phyloP scores from a whole-genome alignment of 139 green algal species.

The Microglena sp. region DNA sequence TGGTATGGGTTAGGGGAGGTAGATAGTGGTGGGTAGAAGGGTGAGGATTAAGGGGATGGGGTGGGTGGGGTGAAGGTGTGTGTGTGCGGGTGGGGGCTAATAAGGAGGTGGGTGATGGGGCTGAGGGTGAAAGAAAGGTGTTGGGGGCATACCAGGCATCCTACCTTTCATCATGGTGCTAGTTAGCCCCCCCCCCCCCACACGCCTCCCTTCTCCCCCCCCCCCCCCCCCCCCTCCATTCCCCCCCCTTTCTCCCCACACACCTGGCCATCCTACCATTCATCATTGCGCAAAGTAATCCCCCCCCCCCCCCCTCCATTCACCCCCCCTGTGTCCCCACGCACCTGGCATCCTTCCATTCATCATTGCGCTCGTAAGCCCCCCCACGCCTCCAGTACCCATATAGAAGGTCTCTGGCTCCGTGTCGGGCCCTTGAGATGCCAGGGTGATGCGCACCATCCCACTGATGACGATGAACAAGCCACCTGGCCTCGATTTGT shows the following conservation, averaged over 20 bases:
- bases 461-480: background rate
- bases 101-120: too few relatives aligned
- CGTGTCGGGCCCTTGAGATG: background rate
- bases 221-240: background rate
- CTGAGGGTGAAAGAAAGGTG: too few relatives aligned
- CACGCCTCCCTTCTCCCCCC: too few relatives aligned
- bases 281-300: background rate
- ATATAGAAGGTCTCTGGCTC: background rate
- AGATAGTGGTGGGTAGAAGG: background rate
- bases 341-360: background rate
- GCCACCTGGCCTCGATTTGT: too few relatives aligned
- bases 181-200: background rate
- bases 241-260: background rate
- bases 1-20: background rate
- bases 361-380: background rate
- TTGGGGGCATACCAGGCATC: too few relatives aligned
- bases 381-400: background rate
- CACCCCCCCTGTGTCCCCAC: too few relatives aligned
- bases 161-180: background rate
- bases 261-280: background rate
- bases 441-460: background rate
- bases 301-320: too few relatives aligned
- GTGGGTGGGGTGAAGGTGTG: too few relatives aligned
- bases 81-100: too few relatives aligned
- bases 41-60: too few relatives aligned